phyloP scores from a whole-genome alignment of 768 basidiomycete species.

The Russula dissimulans region DNA sequence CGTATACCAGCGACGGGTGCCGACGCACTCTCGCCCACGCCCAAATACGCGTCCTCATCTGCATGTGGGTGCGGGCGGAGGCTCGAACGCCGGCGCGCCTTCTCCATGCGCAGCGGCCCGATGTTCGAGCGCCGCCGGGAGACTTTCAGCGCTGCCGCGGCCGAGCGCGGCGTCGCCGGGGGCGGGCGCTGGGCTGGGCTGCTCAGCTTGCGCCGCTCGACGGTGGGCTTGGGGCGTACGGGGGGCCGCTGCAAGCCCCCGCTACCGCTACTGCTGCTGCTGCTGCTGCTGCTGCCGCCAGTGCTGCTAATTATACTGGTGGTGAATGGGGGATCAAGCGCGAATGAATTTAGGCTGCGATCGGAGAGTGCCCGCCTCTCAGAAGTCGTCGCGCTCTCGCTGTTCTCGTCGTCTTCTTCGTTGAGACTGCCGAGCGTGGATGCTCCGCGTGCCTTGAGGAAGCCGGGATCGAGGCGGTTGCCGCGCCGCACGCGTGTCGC shows the following conservation, averaged over 20 bases:
- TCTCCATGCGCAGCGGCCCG: slow-evolving; percentile 68
- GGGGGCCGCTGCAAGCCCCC: slow-evolving; percentile 6
- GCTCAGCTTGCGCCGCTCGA: neutral
- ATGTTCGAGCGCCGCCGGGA: slow-evolving; percentile 60
- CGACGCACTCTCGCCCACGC: slow-evolving; percentile 25
- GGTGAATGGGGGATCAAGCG: slow-evolving; percentile 40
- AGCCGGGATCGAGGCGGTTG: slow-evolving; percentile 62
- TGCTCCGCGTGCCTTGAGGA: slow-evolving; percentile 46
- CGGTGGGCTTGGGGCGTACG: neutral
- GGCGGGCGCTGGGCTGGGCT: slow-evolving; percentile 3
- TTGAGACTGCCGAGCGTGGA: slow-evolving; percentile 52
- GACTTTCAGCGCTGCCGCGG: slow-evolving; percentile 25
- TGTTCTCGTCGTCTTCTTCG: slow-evolving; percentile 69
- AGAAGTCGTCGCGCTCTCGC: slow-evolving; percentile 27
- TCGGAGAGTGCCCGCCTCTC: slow-evolving; percentile 45
- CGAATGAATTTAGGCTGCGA: slow-evolving; percentile 49
- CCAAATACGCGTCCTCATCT: slow-evolving; percentile 28
- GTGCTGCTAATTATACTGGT: slow-evolving; percentile 33
- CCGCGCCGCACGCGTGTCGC: slow-evolving; percentile 29
- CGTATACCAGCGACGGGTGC: slow-evolving; percentile 26
- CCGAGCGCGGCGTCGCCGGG: slow-evolving; percentile 5
- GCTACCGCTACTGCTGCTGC: slow-evolving; percentile 26
- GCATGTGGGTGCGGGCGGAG: slow-evolving; percentile 61
- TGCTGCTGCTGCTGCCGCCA: slow-evolving; percentile 7
- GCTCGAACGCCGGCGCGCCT: slow-evolving; percentile 66